phyloP scores from a whole-genome alignment of 495 filamentous ascomycete species.

The Cercophora newfieldiana region DNA sequence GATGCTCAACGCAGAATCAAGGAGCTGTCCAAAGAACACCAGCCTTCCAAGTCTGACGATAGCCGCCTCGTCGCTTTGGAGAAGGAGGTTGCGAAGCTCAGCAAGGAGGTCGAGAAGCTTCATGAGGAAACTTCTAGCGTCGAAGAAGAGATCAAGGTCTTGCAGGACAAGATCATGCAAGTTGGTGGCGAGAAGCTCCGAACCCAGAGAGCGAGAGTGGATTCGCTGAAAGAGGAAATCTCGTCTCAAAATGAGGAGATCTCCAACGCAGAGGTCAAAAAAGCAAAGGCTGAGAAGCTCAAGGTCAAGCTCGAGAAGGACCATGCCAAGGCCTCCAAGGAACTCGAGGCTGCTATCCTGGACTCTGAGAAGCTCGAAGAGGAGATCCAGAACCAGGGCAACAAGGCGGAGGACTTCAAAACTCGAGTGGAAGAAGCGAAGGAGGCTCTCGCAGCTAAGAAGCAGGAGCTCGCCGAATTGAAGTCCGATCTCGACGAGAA shows the following conservation, averaged over 20 bases:
- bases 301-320: conserved; percentile 84
- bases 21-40: conserved; percentile 77
- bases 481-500: conserved; percentile 87
- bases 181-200: conserved; percentile 90
- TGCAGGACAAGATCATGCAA: conserved; percentile 98
- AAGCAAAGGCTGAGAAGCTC: conserved; percentile 89
- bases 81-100: conserved; percentile 71
- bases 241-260: conserved; percentile 75
- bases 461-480: conserved; percentile 71
- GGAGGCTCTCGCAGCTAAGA: conserved; percentile 75
- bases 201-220: conserved; percentile 90
- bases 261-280: conserved; percentile 79
- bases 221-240: conserved; percentile 85
- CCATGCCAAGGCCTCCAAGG: conserved; percentile 68
- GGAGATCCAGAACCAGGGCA: conserved; percentile 73
- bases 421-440: conserved; percentile 82
- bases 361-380: conserved; percentile 75
- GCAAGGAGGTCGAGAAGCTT: conserved; percentile 77
- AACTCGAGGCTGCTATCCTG: conserved; percentile 66
- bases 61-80: conserved; percentile 66
- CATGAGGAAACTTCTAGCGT: conserved; percentile 78
- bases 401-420: conserved; percentile 68
- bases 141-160: conserved; percentile 83
- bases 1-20: conserved; percentile 81
- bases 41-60: conserved; percentile 77